A percentile compares a stretch with the other conserved stretches of the same genome.
Conservation (phyloP, 768 basidiomycete genomes). For the Boletus coccyginus region DNA sequence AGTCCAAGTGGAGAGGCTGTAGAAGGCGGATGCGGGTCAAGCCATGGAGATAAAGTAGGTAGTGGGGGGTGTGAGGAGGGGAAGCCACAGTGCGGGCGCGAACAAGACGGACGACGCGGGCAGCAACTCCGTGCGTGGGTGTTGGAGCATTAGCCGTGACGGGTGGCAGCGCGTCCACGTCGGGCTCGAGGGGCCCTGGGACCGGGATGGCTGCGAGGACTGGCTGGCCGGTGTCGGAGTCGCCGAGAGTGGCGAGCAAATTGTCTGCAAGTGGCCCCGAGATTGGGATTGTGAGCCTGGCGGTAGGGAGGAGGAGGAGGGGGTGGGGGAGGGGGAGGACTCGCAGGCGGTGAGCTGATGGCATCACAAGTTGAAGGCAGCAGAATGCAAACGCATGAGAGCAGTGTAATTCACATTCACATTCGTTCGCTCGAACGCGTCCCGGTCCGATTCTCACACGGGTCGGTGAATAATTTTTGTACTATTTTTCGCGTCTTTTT, state of each 20-base stretch:
- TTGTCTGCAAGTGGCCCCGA: constrained; percentile 58
- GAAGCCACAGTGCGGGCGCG: constrained; percentile 48
- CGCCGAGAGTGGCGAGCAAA: constrained; percentile 63
- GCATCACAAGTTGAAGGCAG: constrained; percentile 10
- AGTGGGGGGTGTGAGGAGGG: constrained; percentile 46
- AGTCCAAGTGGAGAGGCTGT: constrained; percentile 32
- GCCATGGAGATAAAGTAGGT: constrained; percentile 71
- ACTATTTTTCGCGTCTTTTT: constrained; percentile 57
- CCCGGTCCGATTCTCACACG: constrained; percentile 1
- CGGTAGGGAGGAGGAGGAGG: constrained; percentile 70
- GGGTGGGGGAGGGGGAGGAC: constrained; percentile 72
- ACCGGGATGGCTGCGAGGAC: constrained; percentile 67
- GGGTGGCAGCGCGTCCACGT: not conserved
- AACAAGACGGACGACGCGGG: constrained; percentile 68
- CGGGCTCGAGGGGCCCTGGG: constrained; percentile 25
- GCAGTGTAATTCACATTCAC: not conserved
- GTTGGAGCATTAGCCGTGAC: constrained; percentile 19
- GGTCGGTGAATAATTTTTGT: constrained; percentile 30
- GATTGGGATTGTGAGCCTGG: constrained; percentile 66
- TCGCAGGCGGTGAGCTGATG: constrained; percentile 47
- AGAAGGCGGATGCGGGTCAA: constrained; percentile 62
- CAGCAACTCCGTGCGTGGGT: constrained; percentile 64
- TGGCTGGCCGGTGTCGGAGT: constrained; percentile 61
- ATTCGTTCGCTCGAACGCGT: not conserved
- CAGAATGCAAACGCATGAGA: not conserved